These are phyloP conservation scores for Globisporangium radiosum DNA, from an alignment of 352 stramenopile species.

Conservation along the genomic window DNA sequence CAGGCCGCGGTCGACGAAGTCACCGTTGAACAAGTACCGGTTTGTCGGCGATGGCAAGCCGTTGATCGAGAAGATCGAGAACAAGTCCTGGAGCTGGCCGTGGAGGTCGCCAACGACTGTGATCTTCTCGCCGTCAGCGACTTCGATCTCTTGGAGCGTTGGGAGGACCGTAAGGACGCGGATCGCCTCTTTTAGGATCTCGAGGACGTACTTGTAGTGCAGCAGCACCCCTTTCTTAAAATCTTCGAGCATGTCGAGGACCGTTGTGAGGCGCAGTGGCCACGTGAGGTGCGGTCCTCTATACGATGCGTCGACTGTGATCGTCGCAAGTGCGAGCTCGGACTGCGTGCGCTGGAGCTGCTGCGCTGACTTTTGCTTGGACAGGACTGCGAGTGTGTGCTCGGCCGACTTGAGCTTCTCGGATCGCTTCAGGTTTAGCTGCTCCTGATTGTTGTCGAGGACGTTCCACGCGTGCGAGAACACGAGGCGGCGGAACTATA, in stretches of 20 bases:
- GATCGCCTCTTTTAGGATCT: slow-evolving; percentile 73
- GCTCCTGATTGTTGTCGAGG: slow-evolving; percentile 87
- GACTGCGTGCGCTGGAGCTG: slow-evolving; percentile 38
- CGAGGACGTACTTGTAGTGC: slow-evolving; percentile 89
- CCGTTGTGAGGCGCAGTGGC: slow-evolving; percentile 78
- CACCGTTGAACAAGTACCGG: slow-evolving; percentile 95
- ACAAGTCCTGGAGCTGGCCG: slow-evolving; percentile 93
- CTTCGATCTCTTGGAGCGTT: slow-evolving; percentile 84
- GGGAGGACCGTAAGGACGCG: slow-evolving; percentile 50
- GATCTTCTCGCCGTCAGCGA: slow-evolving; percentile 83
- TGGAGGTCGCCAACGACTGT: slow-evolving; percentile 93
- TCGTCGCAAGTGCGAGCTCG: slow-evolving; percentile 42
- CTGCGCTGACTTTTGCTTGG: slow-evolving; percentile 35
- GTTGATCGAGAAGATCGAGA: slow-evolving; percentile 93
- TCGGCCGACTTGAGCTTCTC: slow-evolving; percentile 83
- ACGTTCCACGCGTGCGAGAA: slow-evolving; percentile 85
- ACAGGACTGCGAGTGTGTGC: slow-evolving; percentile 71
- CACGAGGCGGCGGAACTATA: slow-evolving; percentile 70
- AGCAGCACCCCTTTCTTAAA: slow-evolving; percentile 87
- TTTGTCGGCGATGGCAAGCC: slow-evolving; percentile 87
- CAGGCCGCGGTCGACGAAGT: slow-evolving; percentile 93
- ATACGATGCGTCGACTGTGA: slow-evolving; percentile 59
- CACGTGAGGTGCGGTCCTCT: slow-evolving; percentile 72
- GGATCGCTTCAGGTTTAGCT: slow-evolving; percentile 83
- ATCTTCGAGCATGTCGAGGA: slow-evolving; percentile 85